Evolutionary conservation across 2,329 filamentous ascomycete genomes (phyloP), one percentile per base, ranked within the genome.

Genomic region (Mollisia scopiformis): DNA sequence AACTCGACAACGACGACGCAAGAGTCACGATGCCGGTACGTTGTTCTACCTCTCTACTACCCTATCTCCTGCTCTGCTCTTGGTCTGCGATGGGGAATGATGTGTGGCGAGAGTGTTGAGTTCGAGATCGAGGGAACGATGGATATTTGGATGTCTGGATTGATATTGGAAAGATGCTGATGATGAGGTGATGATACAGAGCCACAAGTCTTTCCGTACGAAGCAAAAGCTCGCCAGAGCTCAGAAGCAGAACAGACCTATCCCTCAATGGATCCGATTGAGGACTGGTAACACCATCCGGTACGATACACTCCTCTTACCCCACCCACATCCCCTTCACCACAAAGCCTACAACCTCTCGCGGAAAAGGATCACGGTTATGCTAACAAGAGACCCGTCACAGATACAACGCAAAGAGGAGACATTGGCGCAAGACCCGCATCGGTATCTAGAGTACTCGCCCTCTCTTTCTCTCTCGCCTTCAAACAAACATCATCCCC

Each of bases 211-310:
- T 80, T 99, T 99, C 93, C 91, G 93, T 82, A 97, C 93, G 84
- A 99, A 99, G 93, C 91, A 96, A 84, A 99, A 99, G 95, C 93
- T 99, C 86, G 95, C 95, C 80, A 97, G 94, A 88, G 95, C 95
- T 80, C 94, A 98, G 88, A 98, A 97, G 89, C 94, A 98, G 88
- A 99, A 99, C 90, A 91, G 95, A 81, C 95, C 95, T 75, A 97
- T 99, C 80, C 95, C 95, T 72, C 95, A 99, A 88, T 99, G 95
- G 95, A 98, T 99, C 81, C 91, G 95, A 80, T 89, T 99, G 78
- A 90, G 94, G 81, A 98, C 95, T 76, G 90, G 89, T 83, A 99
- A 99, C 89, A 97, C 93, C 84, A 97, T 99, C 86, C 91, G 94
- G 95, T 99, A 92, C 63, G 59, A 47, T 53, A 50, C 51, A 37